Percentiles rank a stretch among this genome's conserved stretches.
phyloP scores from a whole-genome alignment of 352 stramenopile species.

The Pythium pyrilobum region DNA sequence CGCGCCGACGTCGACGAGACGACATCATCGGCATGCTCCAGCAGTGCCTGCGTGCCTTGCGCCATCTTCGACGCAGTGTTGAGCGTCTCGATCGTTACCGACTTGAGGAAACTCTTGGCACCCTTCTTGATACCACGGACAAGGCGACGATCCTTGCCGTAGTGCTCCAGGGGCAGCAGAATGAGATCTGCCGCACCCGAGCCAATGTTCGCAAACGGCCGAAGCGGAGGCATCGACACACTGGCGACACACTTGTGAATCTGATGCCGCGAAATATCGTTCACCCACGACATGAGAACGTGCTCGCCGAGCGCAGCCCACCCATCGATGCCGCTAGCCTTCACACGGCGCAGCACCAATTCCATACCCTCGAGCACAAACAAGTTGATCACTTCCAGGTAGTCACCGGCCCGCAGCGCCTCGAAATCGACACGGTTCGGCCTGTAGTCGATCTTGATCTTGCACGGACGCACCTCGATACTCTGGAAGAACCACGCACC shows the following conservation, averaged over 20 bases:
- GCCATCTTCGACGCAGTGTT: conserved; percentile 83
- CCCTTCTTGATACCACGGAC: conserved; percentile 84
- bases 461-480: conserved; percentile 82
- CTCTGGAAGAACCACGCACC: conserved; percentile 84
- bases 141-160: conserved; percentile 70
- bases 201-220: conserved; percentile 84
- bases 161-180: conserved; percentile 82
- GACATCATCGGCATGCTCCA: conserved; percentile 81
- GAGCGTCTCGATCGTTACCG: conserved; percentile 83
- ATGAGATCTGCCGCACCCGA: conserved; percentile 82
- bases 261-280: conserved; percentile 84
- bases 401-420: conserved; percentile 74
- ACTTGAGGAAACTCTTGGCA: conserved; percentile 84
- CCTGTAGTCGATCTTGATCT: conserved; percentile 90
- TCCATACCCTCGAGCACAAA: conserved; percentile 89
- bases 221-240: conserved; percentile 81
- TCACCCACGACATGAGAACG: conserved; percentile 81
- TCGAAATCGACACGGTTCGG: conserved; percentile 85
- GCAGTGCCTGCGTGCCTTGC: conserved; percentile 71
- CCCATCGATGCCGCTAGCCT: conserved; percentile 76
- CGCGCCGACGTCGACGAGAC: conserved; percentile 63
- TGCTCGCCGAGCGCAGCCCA: conserved; percentile 69
- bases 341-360: conserved; percentile 76
- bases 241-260: conserved; percentile 88
- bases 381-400: conserved; percentile 87